Evolutionary conservation across 2,329 filamentous ascomycete species (phyloP), one percentile per base, ranked within the genome.

Genomic region (Capronia americana): DNA sequence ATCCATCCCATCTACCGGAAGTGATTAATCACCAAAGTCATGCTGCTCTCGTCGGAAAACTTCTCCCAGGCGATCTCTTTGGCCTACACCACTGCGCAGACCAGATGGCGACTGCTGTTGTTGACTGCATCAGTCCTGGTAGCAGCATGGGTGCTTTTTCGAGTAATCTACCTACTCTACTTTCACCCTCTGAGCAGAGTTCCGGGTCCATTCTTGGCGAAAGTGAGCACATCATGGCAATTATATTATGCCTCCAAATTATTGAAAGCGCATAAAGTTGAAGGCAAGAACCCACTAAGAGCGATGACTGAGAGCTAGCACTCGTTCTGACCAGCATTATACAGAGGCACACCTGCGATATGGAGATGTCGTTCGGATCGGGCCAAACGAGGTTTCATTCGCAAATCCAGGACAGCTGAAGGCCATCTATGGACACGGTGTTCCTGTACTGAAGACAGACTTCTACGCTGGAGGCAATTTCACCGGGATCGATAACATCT

Each of bases 391-490:
- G 11, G n/a, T 68, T 3, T 61, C 62, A 6, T 58, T 68, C 38
- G 88, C 89, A 73, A 86, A 84, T 65, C 79, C 89, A 3, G 82
- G 86, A 48, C 84, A 86, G 0, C 78, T 79, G 20, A 73, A 84
- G 54, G 83, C 84, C 0, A 81, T 92, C 24, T 92, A 92, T 75
- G 83, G 58, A 17, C 58, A 61, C 17, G 32, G 32, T 24, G 41
- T 54, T 7, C 76, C 62, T 76, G 41, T 61, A 1, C 17, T 54
- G 46, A 61, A 61, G 46, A 54, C 58, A n/a, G 58, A 61, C 3
- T 61, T 61, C 46, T 61, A 61, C 34, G 17, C 24, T 0, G 58
- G 58, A 12, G 58, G 58, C n/a, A 61, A 30, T n/a, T 61, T 61
- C 58, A 61, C 44, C n/a, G 24, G 24, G 24, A 32, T 28, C 4